Percentiles rank a stretch among this genome's conserved stretches.
phyloP scores from a whole-genome alignment of 2,329 filamentous ascomycete species.

The Apiospora koreana region DNA sequence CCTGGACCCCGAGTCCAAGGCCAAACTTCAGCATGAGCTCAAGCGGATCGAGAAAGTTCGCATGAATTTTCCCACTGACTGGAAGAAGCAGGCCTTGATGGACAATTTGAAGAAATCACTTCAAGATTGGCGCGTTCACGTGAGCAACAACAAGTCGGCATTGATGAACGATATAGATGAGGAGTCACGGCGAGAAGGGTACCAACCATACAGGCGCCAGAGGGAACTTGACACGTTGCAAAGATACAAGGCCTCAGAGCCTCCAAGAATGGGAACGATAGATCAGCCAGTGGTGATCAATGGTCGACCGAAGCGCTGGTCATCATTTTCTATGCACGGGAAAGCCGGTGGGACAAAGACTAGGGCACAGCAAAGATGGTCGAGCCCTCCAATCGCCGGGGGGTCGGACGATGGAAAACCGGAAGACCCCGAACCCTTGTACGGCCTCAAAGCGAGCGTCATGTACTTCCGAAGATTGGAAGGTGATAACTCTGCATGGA shows the following conservation, averaged over 20 bases:
- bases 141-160: background rate
- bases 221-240: background rate
- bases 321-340: background rate
- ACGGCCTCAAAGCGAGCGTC: slow-evolving; percentile 10
- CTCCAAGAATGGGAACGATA: background rate
- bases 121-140: background rate
- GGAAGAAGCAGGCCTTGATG: background rate
- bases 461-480: slow-evolving; percentile 12
- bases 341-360: background rate
- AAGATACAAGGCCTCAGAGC: background rate
- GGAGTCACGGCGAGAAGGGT: background rate
- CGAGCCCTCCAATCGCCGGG: background rate
- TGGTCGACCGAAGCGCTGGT: background rate
- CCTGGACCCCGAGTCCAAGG: background rate
- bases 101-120: background rate
- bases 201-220: background rate
- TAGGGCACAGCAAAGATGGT: background rate
- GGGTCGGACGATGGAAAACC: background rate
- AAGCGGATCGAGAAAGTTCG: background rate
- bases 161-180: background rate
- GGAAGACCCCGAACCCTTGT: background rate
- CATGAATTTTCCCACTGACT: background rate
- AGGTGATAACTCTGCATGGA: background rate
- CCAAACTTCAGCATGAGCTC: background rate
- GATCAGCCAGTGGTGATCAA: background rate